Evolutionary conservation across 345 rosid genomes (phyloP), one percentile per base, ranked within the genome.

Genomic region (Pseudoturritis turrita): DNA sequence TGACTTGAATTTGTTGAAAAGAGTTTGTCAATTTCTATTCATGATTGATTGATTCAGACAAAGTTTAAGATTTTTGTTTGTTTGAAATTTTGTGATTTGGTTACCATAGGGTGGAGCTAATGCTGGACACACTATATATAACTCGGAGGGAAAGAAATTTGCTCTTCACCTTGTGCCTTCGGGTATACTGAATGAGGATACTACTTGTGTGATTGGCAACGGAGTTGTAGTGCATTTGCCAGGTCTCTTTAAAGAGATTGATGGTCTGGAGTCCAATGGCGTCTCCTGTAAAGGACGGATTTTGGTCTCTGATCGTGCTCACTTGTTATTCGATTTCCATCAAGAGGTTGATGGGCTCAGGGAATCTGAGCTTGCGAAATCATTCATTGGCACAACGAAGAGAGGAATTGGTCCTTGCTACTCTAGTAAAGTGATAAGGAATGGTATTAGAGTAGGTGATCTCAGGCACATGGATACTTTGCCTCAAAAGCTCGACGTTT

Each of bases 61-160:
- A 72, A 74, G 40, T 5, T 61, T 26, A 3, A 54, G 5, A 19
- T 1, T 37, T 54, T 43, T 0, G 5, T 19, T 46, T 11, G 37
- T 46, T 44, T 45, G 39, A 45, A 29, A 33, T 17, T 36, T 47
- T 65, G 8, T 57, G 41, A 28, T 26, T 51, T 50, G 68, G 72
- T 2, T 14, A 17, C 71, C 1, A 11, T 78, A 95, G 99, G 98
- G 99, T 49, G 98, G 99, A 83, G 96, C 99, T 26, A 95, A 95
- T 77, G 99, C 99, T 51, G 99, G 99, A 8, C 99, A 95, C 70
- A 95, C 99, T n/a, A 91, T 95, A 61, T 95, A 95, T 45, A 95
- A 88, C 71, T 40, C 97, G 5, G 96, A 89, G 66, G 99, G 97
- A 12, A 91, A 88, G 85, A 95, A 91, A 72, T 95, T 95, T 74